Evolutionary conservation across 2,329 filamentous ascomycete genomes (phyloP), one percentile per base, ranked within the genome.

Genomic region (Diaporthe batatas): DNA sequence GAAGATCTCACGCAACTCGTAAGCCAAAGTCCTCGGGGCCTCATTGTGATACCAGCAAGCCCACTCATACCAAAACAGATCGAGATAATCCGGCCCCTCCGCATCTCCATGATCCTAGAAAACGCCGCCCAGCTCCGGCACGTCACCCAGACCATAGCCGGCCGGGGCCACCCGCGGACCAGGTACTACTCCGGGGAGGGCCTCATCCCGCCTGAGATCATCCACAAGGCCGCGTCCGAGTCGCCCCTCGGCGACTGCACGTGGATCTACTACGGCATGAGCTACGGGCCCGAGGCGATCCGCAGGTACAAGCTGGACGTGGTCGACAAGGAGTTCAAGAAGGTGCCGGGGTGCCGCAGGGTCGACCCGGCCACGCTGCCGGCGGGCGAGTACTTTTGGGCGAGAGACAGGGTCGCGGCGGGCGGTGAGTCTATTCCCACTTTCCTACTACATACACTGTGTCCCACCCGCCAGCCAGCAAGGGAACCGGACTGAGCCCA

Each of bases 221-320:
- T 84, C 83, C 4, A 80, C 81, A 70, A 81, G 80, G 39, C 73
- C 78, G 16, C 79, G 77, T 29, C 79, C 51, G 36, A 69, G 39
- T 51, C 73, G 65, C 68, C 54, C 76, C 32, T 76, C 72, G 16
- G 75, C 73, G 18, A 77, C 78, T 53, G 78, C 18, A 79, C 83
- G 1, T 87, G 85, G 85, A 83, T 84, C 76, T 86, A 86, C 76
- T 86, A 86, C 74, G 84, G 84, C 23, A 83, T 83, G 11, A 78
- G 81, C 11, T 82, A 84, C 73, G 78, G 79, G 6, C 78, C 78
- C 1, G 73, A 77, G 16, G 51, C 74, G 0, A 75, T 79, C 29
- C 80, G 80, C 12, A 76, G 78, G 67, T 78, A 80, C 73, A 81
- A 82, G 75, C 78, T 81, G 2, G 74, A 75, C n/a, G 78, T 79